Evolutionary conservation across 371 early-diverging fungal species (phyloP), one percentile per base, ranked within the genome.

Genomic region (Nosema granulosis): DNA sequence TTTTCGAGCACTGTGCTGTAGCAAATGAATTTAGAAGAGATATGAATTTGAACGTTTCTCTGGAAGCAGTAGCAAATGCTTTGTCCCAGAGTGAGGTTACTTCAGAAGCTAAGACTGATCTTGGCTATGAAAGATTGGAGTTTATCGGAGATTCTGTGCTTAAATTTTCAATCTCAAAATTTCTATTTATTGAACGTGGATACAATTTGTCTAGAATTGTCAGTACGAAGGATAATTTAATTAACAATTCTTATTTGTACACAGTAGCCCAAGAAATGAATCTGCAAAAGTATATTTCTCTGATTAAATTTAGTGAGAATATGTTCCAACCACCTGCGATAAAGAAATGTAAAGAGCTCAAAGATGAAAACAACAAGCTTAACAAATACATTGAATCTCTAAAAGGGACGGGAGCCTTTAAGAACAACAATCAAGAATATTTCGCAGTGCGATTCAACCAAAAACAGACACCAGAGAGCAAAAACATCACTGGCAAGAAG

Each of bases 61-160:
- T 75, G 11, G 9, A 22, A 4, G 20, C 20, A 6, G 11, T 26
- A 65, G 29, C 6, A 0, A 66, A 28, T 3, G 20, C 65, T 24
- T 20, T 43, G 4, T 20, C 51, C 61, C 24, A 6, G 0, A 22
- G 18, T 13, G 65, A 20, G 1, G 16, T 68, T 12, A 66, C 0
- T 34, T 6, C 74, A 35, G 26, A 24, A 58, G 38, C 28, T 12
- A 34, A 58, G 50, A 18, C 28, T 24, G 31, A 51, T 49, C 38
- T 86, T 75, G 87, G 92, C 76, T 96, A 95, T 78, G 94, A 96
- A 84, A 90, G 96, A 3, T 86, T 96, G 0, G 96, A 96, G 84
- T 90, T 91, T 4, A 84, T 95, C 0, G 96, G 96, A 0, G 96
- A 96, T 80, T 89, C 91, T 4, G 89, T 93, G 71, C 86, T 96